Percentiles rank a stretch among this genome's conserved stretches.
phyloP scores from a whole-genome alignment of 1,139 yeast species.

The Geotrichum armillariae region DNA sequence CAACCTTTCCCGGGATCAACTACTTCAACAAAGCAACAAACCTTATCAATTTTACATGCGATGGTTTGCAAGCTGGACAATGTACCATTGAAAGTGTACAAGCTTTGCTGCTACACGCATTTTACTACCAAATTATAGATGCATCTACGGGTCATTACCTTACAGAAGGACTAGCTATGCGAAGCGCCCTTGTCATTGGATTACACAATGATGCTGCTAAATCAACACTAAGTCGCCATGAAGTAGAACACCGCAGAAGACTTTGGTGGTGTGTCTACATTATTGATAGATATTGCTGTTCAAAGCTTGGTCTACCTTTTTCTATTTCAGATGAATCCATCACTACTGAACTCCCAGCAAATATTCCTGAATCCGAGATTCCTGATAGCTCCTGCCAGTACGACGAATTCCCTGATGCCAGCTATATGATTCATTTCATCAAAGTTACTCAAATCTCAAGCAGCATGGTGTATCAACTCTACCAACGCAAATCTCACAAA shows the following conservation, averaged over 20 bases:
- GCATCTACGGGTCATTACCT: constrained; percentile 81
- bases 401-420: constrained; percentile 80
- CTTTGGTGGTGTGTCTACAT: constrained; percentile 92
- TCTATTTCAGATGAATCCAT: constrained; percentile 79
- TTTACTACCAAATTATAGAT: constrained; percentile 81
- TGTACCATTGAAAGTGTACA: constrained; percentile 55
- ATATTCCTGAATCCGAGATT: constrained; percentile 55
- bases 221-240: constrained; percentile 22
- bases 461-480: constrained; percentile 65
- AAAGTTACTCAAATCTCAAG: constrained; percentile 81
- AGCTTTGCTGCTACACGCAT: constrained; percentile 72
- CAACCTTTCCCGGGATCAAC: constrained; percentile 27
- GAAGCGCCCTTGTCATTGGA: constrained; percentile 74
- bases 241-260: constrained; percentile 71
- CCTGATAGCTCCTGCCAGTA: constrained; percentile 44
- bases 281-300: constrained; percentile 82
- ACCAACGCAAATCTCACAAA: constrained; percentile 60
- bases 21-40: constrained; percentile 28
- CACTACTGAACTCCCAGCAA: constrained; percentile 67
- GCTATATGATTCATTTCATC: constrained; percentile 74
- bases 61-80: constrained; percentile 27
- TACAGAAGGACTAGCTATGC: constrained; percentile 73
- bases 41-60: constrained; percentile 26
- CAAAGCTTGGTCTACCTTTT: constrained; percentile 81
- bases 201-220: constrained; percentile 50